A percentile compares a stretch with the other conserved stretches of the same genome.
phyloP scores from a whole-genome alignment of 78 protist genomes.

The Pigoraptor vietnamica region DNA sequence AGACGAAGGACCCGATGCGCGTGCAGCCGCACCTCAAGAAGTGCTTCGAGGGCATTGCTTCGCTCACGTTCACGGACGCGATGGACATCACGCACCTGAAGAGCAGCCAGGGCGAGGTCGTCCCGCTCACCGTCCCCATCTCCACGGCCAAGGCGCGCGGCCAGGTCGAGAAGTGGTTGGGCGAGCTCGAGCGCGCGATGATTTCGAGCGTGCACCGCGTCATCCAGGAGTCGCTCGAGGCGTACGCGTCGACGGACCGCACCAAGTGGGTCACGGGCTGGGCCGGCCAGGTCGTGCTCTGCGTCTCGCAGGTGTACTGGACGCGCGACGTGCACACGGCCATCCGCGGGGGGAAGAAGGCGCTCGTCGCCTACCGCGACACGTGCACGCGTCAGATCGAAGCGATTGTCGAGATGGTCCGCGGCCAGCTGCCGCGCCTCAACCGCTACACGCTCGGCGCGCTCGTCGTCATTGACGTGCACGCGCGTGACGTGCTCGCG shows the following conservation, averaged over 20 bases:
- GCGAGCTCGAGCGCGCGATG: slow-evolving; percentile 31
- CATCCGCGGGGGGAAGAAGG: not conserved
- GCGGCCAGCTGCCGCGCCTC: slow-evolving; percentile 21
- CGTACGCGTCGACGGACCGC: slow-evolving; percentile 20
- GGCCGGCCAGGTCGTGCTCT: slow-evolving; percentile 69
- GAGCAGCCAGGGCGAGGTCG: slow-evolving; percentile 46
- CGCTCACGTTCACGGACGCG: slow-evolving; percentile 35
- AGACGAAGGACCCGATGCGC: slow-evolving; percentile 63
- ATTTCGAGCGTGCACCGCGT: not conserved
- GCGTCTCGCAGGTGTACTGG: slow-evolving; percentile 47
- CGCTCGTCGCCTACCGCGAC: slow-evolving; percentile 1
- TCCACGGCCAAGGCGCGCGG: slow-evolving; percentile 13
- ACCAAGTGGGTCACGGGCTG: slow-evolving; percentile 61
- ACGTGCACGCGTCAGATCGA: slow-evolving; percentile 29
- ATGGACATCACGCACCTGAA: slow-evolving; percentile 40
- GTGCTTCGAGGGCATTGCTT: slow-evolving; percentile 71
- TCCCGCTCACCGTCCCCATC: slow-evolving; percentile 12
- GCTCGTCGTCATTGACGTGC: slow-evolving; percentile 76
- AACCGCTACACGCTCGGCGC: slow-evolving; percentile 51
- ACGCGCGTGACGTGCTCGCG: slow-evolving; percentile 62
- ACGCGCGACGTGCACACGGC: slow-evolving; percentile 29
- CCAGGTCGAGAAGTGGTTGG: slow-evolving; percentile 76
- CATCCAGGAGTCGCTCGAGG: not conserved
- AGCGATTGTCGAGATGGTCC: slow-evolving; percentile 29
- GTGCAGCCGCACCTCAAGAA: slow-evolving; percentile 80